Evolutionary conservation across 2,329 filamentous ascomycete genomes (phyloP).

Genomic region (Clarireedia homoeocarpa): DNA sequence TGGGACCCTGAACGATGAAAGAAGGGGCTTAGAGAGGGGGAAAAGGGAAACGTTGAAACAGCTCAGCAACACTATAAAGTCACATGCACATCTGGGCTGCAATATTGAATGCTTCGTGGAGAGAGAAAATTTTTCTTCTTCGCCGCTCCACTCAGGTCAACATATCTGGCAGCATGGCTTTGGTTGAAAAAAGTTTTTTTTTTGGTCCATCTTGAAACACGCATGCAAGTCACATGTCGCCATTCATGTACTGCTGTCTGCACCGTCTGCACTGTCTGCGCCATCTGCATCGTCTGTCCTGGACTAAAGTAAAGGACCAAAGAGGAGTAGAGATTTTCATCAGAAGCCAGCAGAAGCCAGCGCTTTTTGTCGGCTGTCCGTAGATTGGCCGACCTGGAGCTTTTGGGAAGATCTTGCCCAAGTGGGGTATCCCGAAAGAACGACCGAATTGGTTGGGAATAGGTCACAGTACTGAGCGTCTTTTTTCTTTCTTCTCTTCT

Average conservation of each 20-base stretch:
- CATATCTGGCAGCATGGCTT: neutral
- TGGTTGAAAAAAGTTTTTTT: neutral
- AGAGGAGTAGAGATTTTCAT: too few relatives aligned
- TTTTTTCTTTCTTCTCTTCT: neutral
- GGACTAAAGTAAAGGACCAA: too few relatives aligned
- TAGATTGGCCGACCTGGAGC: neutral
- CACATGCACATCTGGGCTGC: neutral
- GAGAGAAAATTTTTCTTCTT: neutral
- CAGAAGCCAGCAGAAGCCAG: neutral
- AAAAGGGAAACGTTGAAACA: too few relatives aligned
- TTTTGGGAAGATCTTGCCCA: neutral
- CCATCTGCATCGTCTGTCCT: too few relatives aligned
- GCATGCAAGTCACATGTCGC: slow-evolving; percentile 3
- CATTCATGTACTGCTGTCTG: neutral
- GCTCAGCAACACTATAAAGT: neutral
- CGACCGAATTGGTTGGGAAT: neutral
- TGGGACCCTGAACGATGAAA: too few relatives aligned
- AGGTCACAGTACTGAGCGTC: neutral
- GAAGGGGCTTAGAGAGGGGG: too few relatives aligned
- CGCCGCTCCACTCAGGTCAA: neutral
- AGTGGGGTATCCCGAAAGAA: neutral
- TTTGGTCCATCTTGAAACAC: neutral
- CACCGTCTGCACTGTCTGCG: too few relatives aligned
- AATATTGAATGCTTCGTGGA: neutral
- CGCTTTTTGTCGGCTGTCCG: neutral